Percentiles rank a stretch among this genome's conserved stretches.
phyloP scores from a whole-genome alignment of 176 grass and related monocot species.

The Pontederia paniculata region DNA sequence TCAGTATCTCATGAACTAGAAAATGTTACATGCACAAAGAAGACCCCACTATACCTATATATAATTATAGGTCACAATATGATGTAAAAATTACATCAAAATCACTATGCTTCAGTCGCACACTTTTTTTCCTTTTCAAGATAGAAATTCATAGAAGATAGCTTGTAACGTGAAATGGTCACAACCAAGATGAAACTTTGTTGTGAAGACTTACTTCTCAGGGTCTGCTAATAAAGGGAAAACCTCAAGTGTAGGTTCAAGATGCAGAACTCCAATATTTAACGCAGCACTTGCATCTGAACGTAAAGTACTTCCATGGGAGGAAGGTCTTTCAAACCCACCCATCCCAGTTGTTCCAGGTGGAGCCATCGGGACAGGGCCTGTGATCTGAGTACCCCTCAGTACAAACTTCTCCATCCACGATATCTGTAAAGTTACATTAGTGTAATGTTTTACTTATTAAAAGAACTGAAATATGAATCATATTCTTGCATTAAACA shows the following conservation, averaged over 20 bases:
- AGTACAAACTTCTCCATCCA: conserved; percentile 99
- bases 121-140: too few species aligned
- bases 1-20: too few species aligned
- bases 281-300: conserved; percentile 89
- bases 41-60: too few species aligned
- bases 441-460: background rate
- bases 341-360: conserved; percentile 96
- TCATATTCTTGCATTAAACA: too few species aligned
- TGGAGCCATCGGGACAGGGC: conserved; percentile 87
- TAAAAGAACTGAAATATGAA: background rate
- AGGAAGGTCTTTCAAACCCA: conserved; percentile 88
- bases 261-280: conserved; percentile 95
- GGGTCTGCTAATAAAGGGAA: conserved; percentile 83
- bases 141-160: too few species aligned
- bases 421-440: conserved; percentile 56
- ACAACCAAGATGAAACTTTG: background rate
- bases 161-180: background rate
- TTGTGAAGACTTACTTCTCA: conserved; percentile 58
- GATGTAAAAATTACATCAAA: too few species aligned
- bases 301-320: conserved; percentile 70
- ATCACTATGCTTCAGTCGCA: too few species aligned
- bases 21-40: too few species aligned
- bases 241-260: conserved; percentile 84
- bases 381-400: conserved; percentile 88
- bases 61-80: too few species aligned